Evolutionary conservation across 2,329 filamentous ascomycete species (phyloP).

Genomic region (Exophiala sp.): DNA sequence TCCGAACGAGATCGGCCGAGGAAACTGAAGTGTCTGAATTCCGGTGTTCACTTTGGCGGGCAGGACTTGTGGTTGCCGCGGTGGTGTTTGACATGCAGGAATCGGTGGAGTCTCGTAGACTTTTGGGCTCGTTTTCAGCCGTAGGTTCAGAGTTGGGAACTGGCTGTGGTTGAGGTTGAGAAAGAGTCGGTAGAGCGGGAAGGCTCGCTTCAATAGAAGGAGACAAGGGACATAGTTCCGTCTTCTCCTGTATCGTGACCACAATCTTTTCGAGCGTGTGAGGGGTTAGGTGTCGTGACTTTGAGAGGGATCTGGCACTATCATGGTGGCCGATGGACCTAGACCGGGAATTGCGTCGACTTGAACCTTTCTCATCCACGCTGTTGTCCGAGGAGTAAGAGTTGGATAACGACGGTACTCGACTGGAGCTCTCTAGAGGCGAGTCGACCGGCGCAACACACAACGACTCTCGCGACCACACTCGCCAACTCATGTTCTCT

Average conservation of each 20-base stretch:
- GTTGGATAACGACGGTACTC: conserved; percentile 66
- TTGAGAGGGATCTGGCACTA: conserved; percentile 45
- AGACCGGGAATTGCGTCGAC: conserved; percentile 34
- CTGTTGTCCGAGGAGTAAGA: conserved; percentile 65
- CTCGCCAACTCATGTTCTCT: conserved; percentile 91
- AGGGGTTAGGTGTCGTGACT: conserved; percentile 83
- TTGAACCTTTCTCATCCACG: conserved; percentile 42
- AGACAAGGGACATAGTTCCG: conserved; percentile 56
- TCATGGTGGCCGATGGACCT: conserved; percentile 19
- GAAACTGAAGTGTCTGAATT: conserved; percentile 59
- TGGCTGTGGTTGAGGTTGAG: conserved; percentile 30
- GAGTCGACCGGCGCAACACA: conserved; percentile 53
- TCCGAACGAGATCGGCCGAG: conserved; percentile 51
- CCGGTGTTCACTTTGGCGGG: conserved; percentile 43
- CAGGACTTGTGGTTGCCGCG: conserved; percentile 45
- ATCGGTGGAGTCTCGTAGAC: conserved; percentile 46
- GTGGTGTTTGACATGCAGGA: conserved; percentile 55
- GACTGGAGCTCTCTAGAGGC: conserved; percentile 36
- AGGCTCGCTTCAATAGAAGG: conserved; percentile 40
- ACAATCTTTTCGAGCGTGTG: conserved; percentile 92
- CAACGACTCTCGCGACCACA: conserved; percentile 91
- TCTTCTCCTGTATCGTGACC: conserved; percentile 80
- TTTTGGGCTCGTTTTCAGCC: conserved; percentile 38
- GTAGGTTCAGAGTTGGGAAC: conserved; percentile 29
- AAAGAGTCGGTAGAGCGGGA: conserved; percentile 39